Percentiles rank a stretch among this genome's conserved stretches.
Conservation (phyloP, 495 filamentous ascomycete species). For the Aspergillus sclerotiicarbonarius region DNA sequence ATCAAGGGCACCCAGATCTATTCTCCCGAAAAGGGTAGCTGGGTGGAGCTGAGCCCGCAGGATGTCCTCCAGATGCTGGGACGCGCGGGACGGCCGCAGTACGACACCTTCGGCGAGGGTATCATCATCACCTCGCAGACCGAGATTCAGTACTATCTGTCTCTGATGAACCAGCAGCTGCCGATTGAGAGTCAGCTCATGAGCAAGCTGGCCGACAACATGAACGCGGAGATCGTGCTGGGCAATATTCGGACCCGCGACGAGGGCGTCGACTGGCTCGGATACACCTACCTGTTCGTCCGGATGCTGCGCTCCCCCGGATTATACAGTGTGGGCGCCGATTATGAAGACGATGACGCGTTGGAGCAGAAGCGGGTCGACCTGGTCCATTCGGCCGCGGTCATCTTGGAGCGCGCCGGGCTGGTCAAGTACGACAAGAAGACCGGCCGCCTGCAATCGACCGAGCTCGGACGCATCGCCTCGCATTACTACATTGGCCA, state of each 20-base stretch:
- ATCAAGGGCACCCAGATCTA: slow-evolving; percentile 98
- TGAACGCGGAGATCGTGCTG: slow-evolving; percentile 95
- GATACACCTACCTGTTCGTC: slow-evolving; percentile 97
- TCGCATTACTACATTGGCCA: slow-evolving; percentile 99
- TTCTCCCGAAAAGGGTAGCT: slow-evolving; percentile 96
- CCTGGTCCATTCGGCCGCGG: slow-evolving; percentile 89
- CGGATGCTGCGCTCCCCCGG: slow-evolving; percentile 96
- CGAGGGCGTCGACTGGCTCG: slow-evolving; percentile 97
- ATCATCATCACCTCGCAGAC: slow-evolving; percentile 96
- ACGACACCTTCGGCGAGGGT: slow-evolving; percentile 95
- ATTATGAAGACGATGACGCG: slow-evolving; percentile 88
- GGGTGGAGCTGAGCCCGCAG: slow-evolving; percentile 96
- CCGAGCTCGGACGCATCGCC: slow-evolving; percentile 90
- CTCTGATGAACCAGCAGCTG: slow-evolving; percentile 92
- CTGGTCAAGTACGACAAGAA: slow-evolving; percentile 95
- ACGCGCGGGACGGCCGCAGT: slow-evolving; percentile 93
- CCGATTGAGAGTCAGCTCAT: slow-evolving; percentile 97
- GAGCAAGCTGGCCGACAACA: slow-evolving; percentile 89
- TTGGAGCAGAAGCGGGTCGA: slow-evolving; percentile 97
- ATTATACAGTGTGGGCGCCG: slow-evolving; percentile 90
- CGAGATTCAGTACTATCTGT: slow-evolving; percentile 96
- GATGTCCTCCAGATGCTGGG: slow-evolving; percentile 99
- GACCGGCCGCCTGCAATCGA: slow-evolving; percentile 82
- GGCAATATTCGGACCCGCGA: slow-evolving; percentile 92
- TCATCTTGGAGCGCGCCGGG: slow-evolving; percentile 79